Base-by-base conservation (phyloP, 139 green algal genomes). In the Closterium sp. region DNA sequence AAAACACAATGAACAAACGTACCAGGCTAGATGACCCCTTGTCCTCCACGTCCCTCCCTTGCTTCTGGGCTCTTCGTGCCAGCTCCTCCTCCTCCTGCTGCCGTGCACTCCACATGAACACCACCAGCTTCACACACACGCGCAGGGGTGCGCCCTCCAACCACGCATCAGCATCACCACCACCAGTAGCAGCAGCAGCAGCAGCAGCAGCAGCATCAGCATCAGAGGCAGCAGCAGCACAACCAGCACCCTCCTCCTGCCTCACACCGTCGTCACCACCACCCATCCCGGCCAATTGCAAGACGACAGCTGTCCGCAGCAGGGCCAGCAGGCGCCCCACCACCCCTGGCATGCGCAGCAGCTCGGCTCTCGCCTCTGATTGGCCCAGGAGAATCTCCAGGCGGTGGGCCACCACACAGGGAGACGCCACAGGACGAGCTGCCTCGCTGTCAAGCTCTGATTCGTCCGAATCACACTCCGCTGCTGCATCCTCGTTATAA, bases 401-500 rank as follows among this genome's bases (percentile, higher is more conserved):
- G 55, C 55, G 55, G 55, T 76, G 25, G 55, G 55, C 55, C 55
- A 76, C 55, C 55, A 76, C 55, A 76, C 55, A 76, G 9, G 55
- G 55, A 76, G 55, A 19, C 55, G 25, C 25, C 55, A 76, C 55
- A 76, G 55, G 12, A 19, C 16, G 16, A 28, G 55, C 55, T 76
- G 55, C 55, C 55, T 76, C 55, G 55, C 12, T 76, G 55, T 10
- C 84, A 33, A 34, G 84, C 84, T 33, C 84, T 86, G 84, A 33
- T 33, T 33, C 21, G 30, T 34, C 86, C 10, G 35, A 32, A 32
- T 32, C 86, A 90, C n/a, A 21, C 12, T 16, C 30, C 86, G 25
- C 86, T 90, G 8, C 86, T 89, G 86, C 86, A 88, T 90, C 30
- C 55, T 28, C 55, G 86, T 84, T 87, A 34, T 32, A 90, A 25